phyloP scores from a whole-genome alignment of 352 stramenopile genomes.

The Pythium dissotocum region DNA sequence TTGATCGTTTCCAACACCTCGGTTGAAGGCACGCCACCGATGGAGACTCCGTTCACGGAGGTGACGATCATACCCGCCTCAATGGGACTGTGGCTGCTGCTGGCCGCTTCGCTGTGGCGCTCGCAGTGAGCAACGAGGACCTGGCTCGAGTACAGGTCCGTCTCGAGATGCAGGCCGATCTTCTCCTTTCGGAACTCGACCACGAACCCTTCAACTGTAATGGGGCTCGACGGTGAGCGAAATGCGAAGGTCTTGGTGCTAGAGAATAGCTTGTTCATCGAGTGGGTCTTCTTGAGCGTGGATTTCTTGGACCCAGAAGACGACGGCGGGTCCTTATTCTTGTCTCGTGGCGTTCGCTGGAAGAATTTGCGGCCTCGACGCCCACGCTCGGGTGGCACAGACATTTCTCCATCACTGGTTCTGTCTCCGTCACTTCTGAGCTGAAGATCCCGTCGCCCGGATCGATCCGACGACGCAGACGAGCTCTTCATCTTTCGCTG shows the following conservation, averaged over 20 bases:
- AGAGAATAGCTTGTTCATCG: slow-evolving; percentile 29
- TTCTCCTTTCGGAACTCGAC: slow-evolving; percentile 63
- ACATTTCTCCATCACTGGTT: slow-evolving; percentile 14
- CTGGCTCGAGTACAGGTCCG: slow-evolving; percentile 56
- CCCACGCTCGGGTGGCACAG: not conserved
- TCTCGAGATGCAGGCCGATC: slow-evolving; percentile 71
- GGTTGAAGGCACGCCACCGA: slow-evolving; percentile 42
- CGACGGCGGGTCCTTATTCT: slow-evolving; percentile 3
- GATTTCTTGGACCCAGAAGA: not conserved
- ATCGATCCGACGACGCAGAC: not conserved
- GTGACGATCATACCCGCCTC: slow-evolving; percentile 57
- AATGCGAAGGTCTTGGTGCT: slow-evolving; percentile 12
- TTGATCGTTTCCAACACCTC: slow-evolving; percentile 60
- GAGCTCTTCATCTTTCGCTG: slow-evolving; percentile 1
- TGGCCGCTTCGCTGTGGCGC: slow-evolving; percentile 55
- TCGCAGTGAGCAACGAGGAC: slow-evolving; percentile 66
- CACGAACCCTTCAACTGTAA: slow-evolving; percentile 40
- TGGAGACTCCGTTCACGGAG: slow-evolving; percentile 57
- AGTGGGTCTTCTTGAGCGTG: slow-evolving; percentile 34
- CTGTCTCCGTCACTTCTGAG: slow-evolving; percentile 7
- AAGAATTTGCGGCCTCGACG: slow-evolving; percentile 16
- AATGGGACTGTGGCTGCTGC: slow-evolving; percentile 36
- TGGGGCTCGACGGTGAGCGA: slow-evolving; percentile 14
- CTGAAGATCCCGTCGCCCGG: not conserved
- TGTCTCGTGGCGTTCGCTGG: slow-evolving; percentile 13